Evolutionary conservation across 345 rosid genomes (phyloP).

Genomic region (Arabis alpina): DNA sequence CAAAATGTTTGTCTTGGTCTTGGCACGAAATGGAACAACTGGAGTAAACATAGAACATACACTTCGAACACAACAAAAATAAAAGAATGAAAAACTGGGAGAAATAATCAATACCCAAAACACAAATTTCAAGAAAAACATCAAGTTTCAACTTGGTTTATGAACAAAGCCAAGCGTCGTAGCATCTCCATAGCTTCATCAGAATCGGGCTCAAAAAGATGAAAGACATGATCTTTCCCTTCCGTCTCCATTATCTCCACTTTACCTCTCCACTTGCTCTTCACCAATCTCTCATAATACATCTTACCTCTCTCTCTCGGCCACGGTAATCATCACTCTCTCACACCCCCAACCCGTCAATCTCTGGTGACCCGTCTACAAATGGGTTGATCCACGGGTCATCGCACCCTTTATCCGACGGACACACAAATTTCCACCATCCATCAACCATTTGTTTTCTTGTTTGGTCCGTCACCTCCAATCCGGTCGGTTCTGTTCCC

Average conservation of each 20-base stretch:
- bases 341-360: slow-evolving; percentile 55
- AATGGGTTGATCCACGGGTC: slow-evolving; percentile 83
- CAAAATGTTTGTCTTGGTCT: too few relatives aligned
- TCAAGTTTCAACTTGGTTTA: slow-evolving; percentile 37
- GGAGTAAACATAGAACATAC: too few relatives aligned
- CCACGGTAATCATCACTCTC: slow-evolving; percentile 54
- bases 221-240: slow-evolving; percentile 77
- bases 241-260: slow-evolving; percentile 61
- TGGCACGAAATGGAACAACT: too few relatives aligned
- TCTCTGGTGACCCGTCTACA: slow-evolving; percentile 52
- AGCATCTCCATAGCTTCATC: slow-evolving; percentile 54
- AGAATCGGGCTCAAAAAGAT: slow-evolving; percentile 56
- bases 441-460: slow-evolving; percentile 71
- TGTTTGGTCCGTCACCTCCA: slow-evolving; percentile 46
- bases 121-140: too few relatives aligned
- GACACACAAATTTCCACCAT: slow-evolving; percentile 82
- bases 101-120: too few relatives aligned
- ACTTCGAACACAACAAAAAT: too few relatives aligned
- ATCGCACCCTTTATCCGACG: slow-evolving; percentile 69
- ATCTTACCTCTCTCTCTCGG: slow-evolving; percentile 66
- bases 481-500: slow-evolving; percentile 64
- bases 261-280: slow-evolving; percentile 59
- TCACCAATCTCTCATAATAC: slow-evolving; percentile 55
- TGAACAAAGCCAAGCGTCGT: slow-evolving; percentile 54
- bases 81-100: too few relatives aligned